phyloP scores from a whole-genome alignment of 805 yeast species.

The Saccharomycodes ludwigii region DNA sequence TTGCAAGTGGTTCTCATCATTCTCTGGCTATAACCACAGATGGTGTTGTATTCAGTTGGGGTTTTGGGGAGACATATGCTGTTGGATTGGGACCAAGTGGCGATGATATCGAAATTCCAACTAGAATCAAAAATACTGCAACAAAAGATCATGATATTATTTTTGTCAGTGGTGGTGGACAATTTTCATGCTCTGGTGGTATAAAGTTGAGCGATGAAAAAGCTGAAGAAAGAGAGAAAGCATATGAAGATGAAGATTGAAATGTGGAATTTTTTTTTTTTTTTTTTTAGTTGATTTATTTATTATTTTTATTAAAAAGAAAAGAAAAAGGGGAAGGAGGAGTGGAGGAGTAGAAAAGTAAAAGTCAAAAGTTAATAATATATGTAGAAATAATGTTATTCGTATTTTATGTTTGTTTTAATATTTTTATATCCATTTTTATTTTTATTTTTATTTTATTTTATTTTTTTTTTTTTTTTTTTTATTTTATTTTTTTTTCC shows the following conservation, averaged over 20 bases:
- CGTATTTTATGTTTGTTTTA: not conserved
- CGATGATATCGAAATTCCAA: conserved; percentile 81
- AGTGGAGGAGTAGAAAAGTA: too few relatives aligned
- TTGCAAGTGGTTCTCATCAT: conserved; percentile 88
- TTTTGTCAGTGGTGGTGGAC: conserved; percentile 89
- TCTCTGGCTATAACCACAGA: conserved; percentile 73
- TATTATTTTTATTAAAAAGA: not conserved
- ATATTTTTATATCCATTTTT: too few relatives aligned
- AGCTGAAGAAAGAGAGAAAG: conserved; percentile 32
- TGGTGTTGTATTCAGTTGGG: conserved; percentile 91
- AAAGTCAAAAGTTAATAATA: too few relatives aligned
- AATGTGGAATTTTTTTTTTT: conserved; percentile 15
- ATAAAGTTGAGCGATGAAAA: conserved; percentile 29
- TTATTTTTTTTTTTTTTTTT: too few relatives aligned
- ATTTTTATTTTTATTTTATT: too few relatives aligned
- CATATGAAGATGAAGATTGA: conserved; percentile 40
- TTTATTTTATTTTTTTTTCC: too few relatives aligned
- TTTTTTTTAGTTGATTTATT: not conserved
- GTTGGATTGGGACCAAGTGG: conserved; percentile 84
- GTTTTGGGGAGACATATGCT: conserved; percentile 94
- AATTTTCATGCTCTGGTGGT: conserved; percentile 86
- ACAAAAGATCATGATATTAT: conserved; percentile 65
- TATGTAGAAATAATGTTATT: not conserved
- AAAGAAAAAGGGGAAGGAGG: too few relatives aligned
- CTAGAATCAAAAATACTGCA: conserved; percentile 88